Conservation (phyloP, 2,329 filamentous ascomycete species). For the Xylariomycetidae sp. region DNA sequence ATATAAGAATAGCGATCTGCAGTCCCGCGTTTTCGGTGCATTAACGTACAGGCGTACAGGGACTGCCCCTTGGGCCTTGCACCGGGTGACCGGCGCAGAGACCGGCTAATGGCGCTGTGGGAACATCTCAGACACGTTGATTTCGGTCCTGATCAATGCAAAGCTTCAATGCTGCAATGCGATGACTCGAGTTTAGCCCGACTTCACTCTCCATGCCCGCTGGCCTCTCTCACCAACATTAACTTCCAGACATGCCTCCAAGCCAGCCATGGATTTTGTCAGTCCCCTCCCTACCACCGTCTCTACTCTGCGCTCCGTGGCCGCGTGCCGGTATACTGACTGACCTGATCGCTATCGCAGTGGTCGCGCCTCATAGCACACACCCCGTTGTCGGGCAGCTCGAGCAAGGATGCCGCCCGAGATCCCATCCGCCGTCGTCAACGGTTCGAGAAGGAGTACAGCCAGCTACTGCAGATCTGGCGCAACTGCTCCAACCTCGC, state of each 20-base stretch:
- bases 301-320: neutral
- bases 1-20: too few relatives aligned
- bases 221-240: too few relatives aligned
- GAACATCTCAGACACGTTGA: slow-evolving; percentile 10
- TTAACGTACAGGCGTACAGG: too few relatives aligned
- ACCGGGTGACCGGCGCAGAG: too few relatives aligned
- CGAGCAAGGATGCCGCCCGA: slow-evolving; percentile 54
- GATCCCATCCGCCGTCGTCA: slow-evolving; percentile 59
- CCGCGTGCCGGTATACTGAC: slow-evolving; percentile 9
- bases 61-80: too few relatives aligned
- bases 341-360: slow-evolving; percentile 30
- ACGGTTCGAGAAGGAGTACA: slow-evolving; percentile 62
- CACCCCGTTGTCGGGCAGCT: slow-evolving; percentile 49
- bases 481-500: slow-evolving; percentile 55
- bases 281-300: slow-evolving; percentile 23
- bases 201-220: slow-evolving; percentile 1
- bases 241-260: slow-evolving; percentile 38
- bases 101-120: slow-evolving; percentile 8
- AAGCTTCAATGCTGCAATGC: neutral
- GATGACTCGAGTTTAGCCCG: neutral
- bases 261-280: slow-evolving; percentile 52
- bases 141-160: slow-evolving; percentile 1
- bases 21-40: too few relatives aligned
- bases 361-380: slow-evolving; percentile 64
- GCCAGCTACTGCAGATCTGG: slow-evolving; percentile 56